Evolutionary conservation across 2,329 filamentous ascomycete genomes (phyloP), one percentile per base, ranked within the genome.

Genomic region (Penicillium sp.): DNA sequence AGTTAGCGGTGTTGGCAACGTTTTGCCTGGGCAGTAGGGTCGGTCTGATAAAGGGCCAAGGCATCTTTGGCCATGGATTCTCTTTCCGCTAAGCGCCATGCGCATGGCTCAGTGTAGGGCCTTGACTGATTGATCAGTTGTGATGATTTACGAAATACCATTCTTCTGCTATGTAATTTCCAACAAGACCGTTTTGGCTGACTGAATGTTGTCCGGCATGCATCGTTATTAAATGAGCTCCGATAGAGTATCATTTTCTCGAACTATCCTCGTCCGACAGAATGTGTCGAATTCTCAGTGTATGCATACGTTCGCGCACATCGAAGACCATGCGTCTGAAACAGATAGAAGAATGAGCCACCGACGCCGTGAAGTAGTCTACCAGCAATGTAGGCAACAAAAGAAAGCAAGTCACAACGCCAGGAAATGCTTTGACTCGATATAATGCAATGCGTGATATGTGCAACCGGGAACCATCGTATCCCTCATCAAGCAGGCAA

Each of bases 21-120:
- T 72, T 19, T 69, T 72, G 68, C 67, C 72, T 54, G 72, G 74
- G 33, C 67, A 72, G 61, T 74, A 64, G 63, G 8, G 36, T 10
- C 2, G 25, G 2, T 25, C 13, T 4, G 5, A 18, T n/a, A n/a
- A 12, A 18, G n/a, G n/a, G n/a, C n/a, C n/a, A n/a, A n/a, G 25
- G 31, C 7, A n/a, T 28, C 10, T 13, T 43, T 19, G 3, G 8
- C 22, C 22, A 25, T 7, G 22, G 22, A 8, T 25, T 8, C n/a
- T n/a, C n/a, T n/a, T n/a, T n/a, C 8, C 4, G 8, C 7, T 25
- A 8, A 7, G 22, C 2, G 18, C 33, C 14, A 11, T 18, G 33
- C 11, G 33, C 8, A 34, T 28, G 40, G 3, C 13, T 25, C 9
- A n/a, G 29, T 43, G 12, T 49, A 13, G 19, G n/a, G n/a, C 12